Percentiles rank a stretch among this genome's conserved stretches.
Evolutionary conservation across 495 filamentous ascomycete species (phyloP).

Genomic region (Neurospora discreta): DNA sequence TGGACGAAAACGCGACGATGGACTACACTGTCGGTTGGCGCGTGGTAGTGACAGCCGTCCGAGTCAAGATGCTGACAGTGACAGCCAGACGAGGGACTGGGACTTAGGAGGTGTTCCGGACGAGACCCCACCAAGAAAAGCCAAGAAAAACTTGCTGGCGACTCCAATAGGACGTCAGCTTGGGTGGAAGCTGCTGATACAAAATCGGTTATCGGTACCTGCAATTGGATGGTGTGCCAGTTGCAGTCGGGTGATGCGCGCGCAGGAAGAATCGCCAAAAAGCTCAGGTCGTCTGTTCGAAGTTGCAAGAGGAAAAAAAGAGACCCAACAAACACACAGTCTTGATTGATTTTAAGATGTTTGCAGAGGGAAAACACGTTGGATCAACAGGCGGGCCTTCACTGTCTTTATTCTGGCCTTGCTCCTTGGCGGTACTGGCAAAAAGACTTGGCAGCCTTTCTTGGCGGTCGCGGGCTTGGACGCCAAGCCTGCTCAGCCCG

Average conservation of each 20-base stretch:
- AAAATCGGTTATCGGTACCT: neutral
- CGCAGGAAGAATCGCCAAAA: neutral
- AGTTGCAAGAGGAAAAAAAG: conserved; percentile 1
- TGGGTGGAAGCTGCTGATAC: neutral
- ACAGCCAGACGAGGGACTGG: neutral
- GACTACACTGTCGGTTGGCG: neutral
- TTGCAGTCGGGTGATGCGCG: neutral
- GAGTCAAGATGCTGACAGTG: neutral
- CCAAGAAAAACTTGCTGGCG: neutral
- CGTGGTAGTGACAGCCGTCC: neutral
- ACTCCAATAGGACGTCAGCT: neutral
- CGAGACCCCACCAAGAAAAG: neutral
- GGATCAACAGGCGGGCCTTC: conserved; percentile 27
- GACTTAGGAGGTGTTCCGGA: neutral
- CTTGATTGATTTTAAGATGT: conserved; percentile 8
- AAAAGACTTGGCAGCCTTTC: conserved; percentile 33
- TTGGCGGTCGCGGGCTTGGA: conserved; percentile 29
- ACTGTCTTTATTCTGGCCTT: conserved; percentile 35
- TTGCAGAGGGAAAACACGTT: conserved; percentile 22
- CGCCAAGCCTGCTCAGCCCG: conserved; percentile 7
- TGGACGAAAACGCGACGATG: neutral
- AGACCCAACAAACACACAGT: conserved; percentile 12
- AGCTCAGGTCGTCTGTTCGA: neutral
- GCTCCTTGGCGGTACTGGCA: conserved; percentile 34
- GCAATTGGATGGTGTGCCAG: neutral